Base-by-base conservation (phyloP, 345 rosid genomes). In the Combretum micranthum region DNA sequence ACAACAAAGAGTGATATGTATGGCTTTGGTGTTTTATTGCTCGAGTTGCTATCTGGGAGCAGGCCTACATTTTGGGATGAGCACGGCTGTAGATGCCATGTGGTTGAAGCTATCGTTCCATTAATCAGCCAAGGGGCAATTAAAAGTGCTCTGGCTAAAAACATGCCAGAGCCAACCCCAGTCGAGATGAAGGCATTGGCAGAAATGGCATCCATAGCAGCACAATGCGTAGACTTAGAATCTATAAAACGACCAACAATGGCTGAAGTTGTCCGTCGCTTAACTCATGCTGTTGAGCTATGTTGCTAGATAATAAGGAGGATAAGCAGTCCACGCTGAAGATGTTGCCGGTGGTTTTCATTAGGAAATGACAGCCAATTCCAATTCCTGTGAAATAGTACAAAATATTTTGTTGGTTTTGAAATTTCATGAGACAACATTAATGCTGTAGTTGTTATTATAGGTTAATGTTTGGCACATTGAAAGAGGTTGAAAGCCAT, bases 1-100 rank as follows among this genome's bases (percentile, higher is more conserved):
- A 55, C 67, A 0, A 15, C 49, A 9, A 46, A 49, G 39, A 14
- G 56, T 15, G 61, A 64, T 43, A 61, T 64, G 56, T 64, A 64
- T 48, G 19, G 67, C 23, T 49, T 55, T 18, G 61, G 67, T 22
- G 15, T 64, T 1, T 55, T 64, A 53, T 50, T 56, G 6, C 53
- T 56, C 2, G 55, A 64, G 13, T 20, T 64, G 4, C 43, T 64
- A n/a, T 48, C 67, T 15, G 61, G 67, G 5, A 49, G 42, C 42
- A 55, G 32, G 32, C 23, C 67, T n/a, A 0, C n/a, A 0, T 13
- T 13, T 20, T 4, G 13, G 8, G 56, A 56, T 56, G 50, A 64
- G n/a, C 4, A 49, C 37, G 55, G 48, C 25, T 1, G 26, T 1
- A 0, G 12, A 2, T 0, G 44, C 47, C 19, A 32, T 26, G 15